A percentile compares a stretch with the other conserved stretches of the same genome.
Evolutionary conservation across 1,139 yeast genomes (phyloP).

Genomic region (Protomyces arabidopsidicola): DNA sequence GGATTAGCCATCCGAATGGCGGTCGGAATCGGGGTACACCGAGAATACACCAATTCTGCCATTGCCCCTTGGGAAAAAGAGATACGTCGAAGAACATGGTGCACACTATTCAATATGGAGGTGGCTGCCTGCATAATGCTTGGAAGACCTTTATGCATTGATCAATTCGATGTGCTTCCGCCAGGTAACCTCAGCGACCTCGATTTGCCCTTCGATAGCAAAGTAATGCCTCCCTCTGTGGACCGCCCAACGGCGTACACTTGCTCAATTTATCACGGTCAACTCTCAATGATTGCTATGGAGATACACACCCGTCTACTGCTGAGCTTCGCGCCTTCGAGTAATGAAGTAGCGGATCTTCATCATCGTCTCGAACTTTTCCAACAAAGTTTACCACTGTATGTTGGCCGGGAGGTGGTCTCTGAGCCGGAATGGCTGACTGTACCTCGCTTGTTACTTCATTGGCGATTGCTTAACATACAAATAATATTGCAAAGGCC

Average conservation of each 20-base stretch:
- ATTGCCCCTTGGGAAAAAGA: background rate
- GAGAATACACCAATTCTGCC: background rate
- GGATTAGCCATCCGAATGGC: background rate
- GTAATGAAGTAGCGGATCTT: background rate
- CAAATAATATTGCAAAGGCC: background rate
- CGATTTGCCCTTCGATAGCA: background rate
- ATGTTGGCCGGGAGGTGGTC: background rate
- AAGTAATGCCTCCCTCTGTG: background rate
- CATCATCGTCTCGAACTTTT: background rate
- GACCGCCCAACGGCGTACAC: background rate
- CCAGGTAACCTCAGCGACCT: background rate
- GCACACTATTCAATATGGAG: background rate
- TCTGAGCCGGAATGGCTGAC: background rate
- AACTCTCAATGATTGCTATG: background rate
- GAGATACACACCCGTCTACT: background rate
- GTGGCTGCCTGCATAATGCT: background rate
- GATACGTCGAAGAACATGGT: background rate
- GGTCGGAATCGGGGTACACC: background rate
- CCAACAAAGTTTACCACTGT: background rate
- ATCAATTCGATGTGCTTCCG: background rate
- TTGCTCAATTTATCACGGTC: background rate
- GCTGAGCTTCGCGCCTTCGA: background rate
- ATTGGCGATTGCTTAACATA: background rate
- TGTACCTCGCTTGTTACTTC: background rate
- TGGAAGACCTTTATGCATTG: background rate